Evolutionary conservation across 371 early-diverging fungal genomes (phyloP).

Genomic region (Zopfochytrium polystomum): DNA sequence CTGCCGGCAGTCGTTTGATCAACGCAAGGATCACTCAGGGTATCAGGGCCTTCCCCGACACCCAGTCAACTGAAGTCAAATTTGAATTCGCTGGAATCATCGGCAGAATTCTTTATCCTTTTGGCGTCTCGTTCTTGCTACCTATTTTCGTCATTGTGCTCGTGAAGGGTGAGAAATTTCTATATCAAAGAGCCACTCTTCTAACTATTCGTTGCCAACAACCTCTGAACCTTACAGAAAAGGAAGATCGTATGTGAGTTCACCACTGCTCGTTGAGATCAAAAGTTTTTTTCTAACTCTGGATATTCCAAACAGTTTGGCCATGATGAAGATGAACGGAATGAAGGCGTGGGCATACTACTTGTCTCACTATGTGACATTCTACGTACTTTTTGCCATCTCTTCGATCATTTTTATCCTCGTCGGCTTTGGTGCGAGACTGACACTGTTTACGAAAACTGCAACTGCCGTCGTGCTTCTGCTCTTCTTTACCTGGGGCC

Average conservation of each 20-base stretch:
- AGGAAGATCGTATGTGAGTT: conserved; percentile 62
- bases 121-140: too few species aligned
- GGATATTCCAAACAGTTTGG: conserved; percentile 3
- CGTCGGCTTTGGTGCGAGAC: conserved; percentile 48
- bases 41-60: too few species aligned
- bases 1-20: conserved; percentile 36
- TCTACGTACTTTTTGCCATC: conserved; percentile 58
- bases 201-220: neutral
- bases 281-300: neutral
- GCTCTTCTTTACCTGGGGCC: too few species aligned
- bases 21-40: too few species aligned
- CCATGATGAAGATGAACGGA: conserved; percentile 75
- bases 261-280: neutral
- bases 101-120: conserved; percentile 66
- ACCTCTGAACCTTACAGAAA: too few species aligned
- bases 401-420: conserved; percentile 56
- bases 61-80: too few species aligned
- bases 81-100: too few species aligned
- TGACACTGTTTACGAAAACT: conserved; percentile 62
- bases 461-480: conserved; percentile 49
- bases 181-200: too few species aligned
- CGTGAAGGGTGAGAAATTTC: too few species aligned
- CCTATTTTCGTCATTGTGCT: too few species aligned
- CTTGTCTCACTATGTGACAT: conserved; percentile 60
- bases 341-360: conserved; percentile 61